Percentiles rank a stretch among this genome's conserved stretches.
These are phyloP conservation scores for Penicillium bialowiezense DNA, from an alignment of 495 filamentous ascomycete genomes.

Conservation along the genomic window DNA sequence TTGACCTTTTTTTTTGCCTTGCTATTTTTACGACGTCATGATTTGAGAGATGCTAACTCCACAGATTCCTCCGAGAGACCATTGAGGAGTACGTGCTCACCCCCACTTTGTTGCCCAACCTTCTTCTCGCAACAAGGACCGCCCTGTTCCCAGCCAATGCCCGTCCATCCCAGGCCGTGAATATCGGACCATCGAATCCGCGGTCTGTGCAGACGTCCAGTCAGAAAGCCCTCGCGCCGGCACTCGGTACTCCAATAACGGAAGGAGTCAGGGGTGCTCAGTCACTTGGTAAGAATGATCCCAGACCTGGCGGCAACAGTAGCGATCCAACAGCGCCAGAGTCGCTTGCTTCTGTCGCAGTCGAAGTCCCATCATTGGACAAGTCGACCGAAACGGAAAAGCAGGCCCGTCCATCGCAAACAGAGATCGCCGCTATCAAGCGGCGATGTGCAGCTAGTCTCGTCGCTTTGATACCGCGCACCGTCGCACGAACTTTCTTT, in stretches of 20 bases:
- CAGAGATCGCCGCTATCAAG: slow-evolving; percentile 52
- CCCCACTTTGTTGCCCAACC: slow-evolving; percentile 65
- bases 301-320: slow-evolving; percentile 15
- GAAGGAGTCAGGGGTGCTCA: slow-evolving; percentile 4
- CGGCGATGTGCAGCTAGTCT: slow-evolving; percentile 53
- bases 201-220: slow-evolving; percentile 28
- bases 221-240: slow-evolving; percentile 11
- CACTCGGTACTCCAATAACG: neutral
- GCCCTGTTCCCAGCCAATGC: slow-evolving; percentile 79
- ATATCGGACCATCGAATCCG: slow-evolving; percentile 24
- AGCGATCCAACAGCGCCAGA: slow-evolving; percentile 8
- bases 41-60: slow-evolving; percentile 26
- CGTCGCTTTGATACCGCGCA: slow-evolving; percentile 43
- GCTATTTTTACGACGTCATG: slow-evolving; percentile 18
- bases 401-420: slow-evolving; percentile 20
- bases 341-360: neutral
- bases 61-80: slow-evolving; percentile 72
- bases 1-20: slow-evolving; percentile 9
- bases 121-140: slow-evolving; percentile 68
- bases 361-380: slow-evolving; percentile 1
- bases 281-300: slow-evolving; percentile 14
- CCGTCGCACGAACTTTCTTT: slow-evolving; percentile 40
- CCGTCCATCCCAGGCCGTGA: slow-evolving; percentile 32
- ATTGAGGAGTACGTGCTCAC: slow-evolving; percentile 63
- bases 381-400: slow-evolving; percentile 6